These are phyloP conservation scores for Hymenoscyphus occultus DNA, from an alignment of 2,329 filamentous ascomycete genomes.

Conservation along the genomic window DNA sequence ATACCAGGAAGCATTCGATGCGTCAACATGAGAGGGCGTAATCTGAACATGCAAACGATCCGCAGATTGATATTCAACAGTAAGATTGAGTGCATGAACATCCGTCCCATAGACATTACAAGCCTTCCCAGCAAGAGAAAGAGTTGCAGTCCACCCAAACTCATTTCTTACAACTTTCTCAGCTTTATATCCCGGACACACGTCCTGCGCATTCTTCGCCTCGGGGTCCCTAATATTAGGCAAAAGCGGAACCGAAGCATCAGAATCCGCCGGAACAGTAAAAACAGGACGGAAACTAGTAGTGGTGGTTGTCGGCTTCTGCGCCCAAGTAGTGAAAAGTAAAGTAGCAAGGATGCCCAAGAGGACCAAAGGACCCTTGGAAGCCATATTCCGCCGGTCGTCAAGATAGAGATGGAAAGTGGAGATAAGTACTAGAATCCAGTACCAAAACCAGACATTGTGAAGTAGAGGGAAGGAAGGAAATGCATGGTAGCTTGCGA, in stretches of 20 bases:
- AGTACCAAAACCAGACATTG: constrained; percentile 18
- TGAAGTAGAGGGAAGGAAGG: background rate
- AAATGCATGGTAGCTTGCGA: background rate
- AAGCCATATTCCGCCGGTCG: constrained; percentile 20
- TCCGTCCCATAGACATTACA: constrained; percentile 81
- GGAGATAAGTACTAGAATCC: constrained; percentile 14
- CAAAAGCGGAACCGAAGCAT: constrained; percentile 47
- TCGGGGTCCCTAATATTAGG: constrained; percentile 64
- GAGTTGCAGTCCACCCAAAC: constrained; percentile 63
- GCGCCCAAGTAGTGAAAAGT: constrained; percentile 16
- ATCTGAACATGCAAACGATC: constrained; percentile 71
- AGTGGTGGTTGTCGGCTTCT: constrained; percentile 22
- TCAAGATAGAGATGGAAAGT: constrained; percentile 10
- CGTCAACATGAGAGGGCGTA: constrained; percentile 58
- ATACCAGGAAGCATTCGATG: constrained; percentile 64
- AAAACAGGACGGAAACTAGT: constrained; percentile 35
- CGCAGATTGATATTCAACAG: constrained; percentile 63
- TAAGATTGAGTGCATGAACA: constrained; percentile 61
- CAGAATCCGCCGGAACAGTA: constrained; percentile 47
- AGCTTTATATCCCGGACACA: constrained; percentile 67
- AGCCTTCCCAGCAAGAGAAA: constrained; percentile 64
- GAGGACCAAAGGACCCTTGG: constrained; percentile 16
- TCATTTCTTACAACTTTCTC: constrained; percentile 53
- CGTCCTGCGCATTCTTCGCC: constrained; percentile 50
- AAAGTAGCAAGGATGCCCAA: constrained; percentile 17